Evolutionary conservation across 352 stramenopile genomes (phyloP).

Genomic region (Globisporangium rhizosaccharum): DNA sequence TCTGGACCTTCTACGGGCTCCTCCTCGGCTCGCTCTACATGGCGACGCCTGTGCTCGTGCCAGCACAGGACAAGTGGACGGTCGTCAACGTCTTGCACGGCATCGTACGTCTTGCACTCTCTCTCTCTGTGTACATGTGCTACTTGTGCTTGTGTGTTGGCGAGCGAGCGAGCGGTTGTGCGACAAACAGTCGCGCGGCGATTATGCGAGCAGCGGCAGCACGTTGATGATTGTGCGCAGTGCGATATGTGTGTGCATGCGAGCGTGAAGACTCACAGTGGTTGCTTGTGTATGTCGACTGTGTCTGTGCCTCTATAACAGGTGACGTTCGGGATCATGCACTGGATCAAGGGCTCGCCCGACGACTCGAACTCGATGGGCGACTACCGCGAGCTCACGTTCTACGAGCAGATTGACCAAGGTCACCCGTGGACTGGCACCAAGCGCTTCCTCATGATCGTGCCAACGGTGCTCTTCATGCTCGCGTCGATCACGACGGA

Average conservation of each 20-base stretch:
- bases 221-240: background rate
- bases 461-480: conserved; percentile 90
- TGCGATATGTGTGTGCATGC: background rate
- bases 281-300: conserved; percentile 3
- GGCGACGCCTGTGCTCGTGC: conserved; percentile 72
- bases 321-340: conserved; percentile 92
- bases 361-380: conserved; percentile 89
- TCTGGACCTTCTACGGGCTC: conserved; percentile 86
- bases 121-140: no score
- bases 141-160: no score
- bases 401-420: conserved; percentile 95
- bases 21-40: conserved; percentile 74
- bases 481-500: conserved; percentile 82
- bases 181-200: background rate
- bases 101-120: conserved; percentile 36
- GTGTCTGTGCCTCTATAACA: conserved; percentile 13
- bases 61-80: conserved; percentile 64
- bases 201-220: background rate
- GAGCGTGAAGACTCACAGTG: no score
- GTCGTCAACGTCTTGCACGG: conserved; percentile 84
- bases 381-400: conserved; percentile 93
- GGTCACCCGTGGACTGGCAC: conserved; percentile 88
- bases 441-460: conserved; percentile 93
- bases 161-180: background rate
- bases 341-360: conserved; percentile 94